Evolutionary conservation across 2,329 filamentous ascomycete species (phyloP), one percentile per base, ranked within the genome.

Genomic region (Calonectria pauciramosa): DNA sequence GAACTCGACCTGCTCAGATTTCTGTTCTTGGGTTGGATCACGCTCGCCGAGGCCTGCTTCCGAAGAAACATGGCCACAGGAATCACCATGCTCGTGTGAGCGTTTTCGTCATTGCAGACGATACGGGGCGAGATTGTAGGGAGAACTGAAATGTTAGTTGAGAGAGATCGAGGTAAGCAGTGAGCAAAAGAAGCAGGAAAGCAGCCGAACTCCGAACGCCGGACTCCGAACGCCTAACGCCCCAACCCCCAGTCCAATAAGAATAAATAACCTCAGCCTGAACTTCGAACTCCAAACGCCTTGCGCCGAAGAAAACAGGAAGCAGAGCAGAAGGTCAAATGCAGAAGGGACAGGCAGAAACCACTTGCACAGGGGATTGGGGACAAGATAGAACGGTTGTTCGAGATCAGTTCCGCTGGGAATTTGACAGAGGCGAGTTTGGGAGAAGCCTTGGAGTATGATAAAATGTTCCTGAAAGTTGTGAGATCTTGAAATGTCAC

Each of bases 11-110:
- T 85, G 87, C 87, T 89, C 88, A 85, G 88, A 89, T 89, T 77
- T 89, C 88, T 87, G 88, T 89, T 89, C 88, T 88, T 85, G 70
- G 71, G 60, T 20, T 73, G 76, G 80, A 52, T 80, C 81, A 81
- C 72, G 47, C 75, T 77, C 74, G 60, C 51, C 66, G 32, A 52
- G 59, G n/a, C 56, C 60, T 63, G 79, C 68, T 76, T 72, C 73
- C n/a, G 59, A 47, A 71, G 74, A 76, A 71, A 70, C 76, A 71
- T 44, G 16, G 54, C 51, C 74, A 16, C 64, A 54, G 63, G 78
- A 77, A 77, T 78, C 77, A 67, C 78, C 79, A 71, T 71, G 74
- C 73, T 79, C 72, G 16, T 51, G 80, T 79, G 80, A 82, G 72
- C 73, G 49, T 79, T 77, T n/a, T 82, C 80, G 78, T 82, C 80